phyloP scores from a whole-genome alignment of 1,284 basidiomycete species.

The Sanguinoderma infundibulare region DNA sequence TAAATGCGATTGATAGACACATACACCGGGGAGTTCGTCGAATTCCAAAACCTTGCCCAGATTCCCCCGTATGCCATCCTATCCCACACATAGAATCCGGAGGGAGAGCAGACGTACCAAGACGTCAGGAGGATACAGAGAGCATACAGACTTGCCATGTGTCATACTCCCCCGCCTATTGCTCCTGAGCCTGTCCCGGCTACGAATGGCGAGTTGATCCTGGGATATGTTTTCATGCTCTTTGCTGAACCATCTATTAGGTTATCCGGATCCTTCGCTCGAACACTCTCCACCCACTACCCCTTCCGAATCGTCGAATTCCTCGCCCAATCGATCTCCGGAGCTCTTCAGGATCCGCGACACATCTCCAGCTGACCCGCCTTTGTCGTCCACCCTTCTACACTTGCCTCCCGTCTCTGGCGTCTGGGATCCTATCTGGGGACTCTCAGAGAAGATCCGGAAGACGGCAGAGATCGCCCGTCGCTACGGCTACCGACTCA shows the following conservation, averaged over 20 bases:
- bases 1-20: conserved; percentile 1
- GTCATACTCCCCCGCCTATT: too few species aligned
- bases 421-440: background rate
- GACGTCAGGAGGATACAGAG: background rate
- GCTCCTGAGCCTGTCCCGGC: background rate
- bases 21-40: background rate
- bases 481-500: conserved; percentile 12
- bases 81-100: background rate
- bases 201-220: too few species aligned
- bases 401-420: background rate
- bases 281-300: too few species aligned
- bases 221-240: background rate
- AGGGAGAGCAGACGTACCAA: conserved; percentile 2
- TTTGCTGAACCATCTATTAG: too few species aligned
- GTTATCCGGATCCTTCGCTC: too few species aligned
- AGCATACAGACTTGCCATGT: too few species aligned
- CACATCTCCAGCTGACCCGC: background rate
- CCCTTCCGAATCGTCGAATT: too few species aligned
- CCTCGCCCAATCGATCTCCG: too few species aligned
- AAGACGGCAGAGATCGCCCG: background rate
- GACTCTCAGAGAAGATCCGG: background rate
- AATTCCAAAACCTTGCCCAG: too few species aligned
- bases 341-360: too few species aligned
- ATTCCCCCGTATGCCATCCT: background rate
- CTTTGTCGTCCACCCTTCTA: background rate